phyloP scores from a whole-genome alignment of 257 asterid genomes.

The Nicotiana tabacum region DNA sequence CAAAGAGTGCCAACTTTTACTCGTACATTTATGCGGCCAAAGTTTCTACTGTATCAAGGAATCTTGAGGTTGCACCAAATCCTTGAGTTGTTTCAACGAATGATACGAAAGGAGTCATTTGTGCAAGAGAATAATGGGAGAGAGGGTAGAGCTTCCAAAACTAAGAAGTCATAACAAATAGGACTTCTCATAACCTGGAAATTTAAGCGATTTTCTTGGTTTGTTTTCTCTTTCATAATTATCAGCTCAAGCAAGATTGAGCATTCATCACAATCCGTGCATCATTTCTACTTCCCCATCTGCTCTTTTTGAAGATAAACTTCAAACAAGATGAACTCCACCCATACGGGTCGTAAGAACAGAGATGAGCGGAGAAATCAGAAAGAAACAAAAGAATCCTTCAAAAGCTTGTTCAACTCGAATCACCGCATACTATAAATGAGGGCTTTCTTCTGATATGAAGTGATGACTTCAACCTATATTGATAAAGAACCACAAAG shows the following conservation, averaged over 20 bases:
- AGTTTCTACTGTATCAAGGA: constrained; percentile 2
- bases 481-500: not conserved
- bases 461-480: not conserved
- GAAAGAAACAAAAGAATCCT: not conserved
- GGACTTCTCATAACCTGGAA: not conserved
- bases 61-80: not conserved
- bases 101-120: not conserved
- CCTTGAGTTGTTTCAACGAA: not conserved
- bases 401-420: not conserved
- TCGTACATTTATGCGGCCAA: not conserved
- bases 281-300: not conserved
- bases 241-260: not conserved
- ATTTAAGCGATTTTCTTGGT: not conserved
- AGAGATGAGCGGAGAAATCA: not conserved
- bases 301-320: not conserved
- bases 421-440: not conserved
- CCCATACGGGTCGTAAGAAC: not conserved
- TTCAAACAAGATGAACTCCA: not conserved
- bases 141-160: not conserved
- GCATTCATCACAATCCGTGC: not conserved
- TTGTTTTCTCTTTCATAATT: not conserved
- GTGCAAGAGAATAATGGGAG: not conserved
- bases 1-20: not conserved
- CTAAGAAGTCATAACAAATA: not conserved
- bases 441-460: not conserved